These are phyloP conservation scores for Pseudogymnoascus sp. DNA, from an alignment of 2,329 filamentous ascomycete species.

Conservation along the genomic window DNA sequence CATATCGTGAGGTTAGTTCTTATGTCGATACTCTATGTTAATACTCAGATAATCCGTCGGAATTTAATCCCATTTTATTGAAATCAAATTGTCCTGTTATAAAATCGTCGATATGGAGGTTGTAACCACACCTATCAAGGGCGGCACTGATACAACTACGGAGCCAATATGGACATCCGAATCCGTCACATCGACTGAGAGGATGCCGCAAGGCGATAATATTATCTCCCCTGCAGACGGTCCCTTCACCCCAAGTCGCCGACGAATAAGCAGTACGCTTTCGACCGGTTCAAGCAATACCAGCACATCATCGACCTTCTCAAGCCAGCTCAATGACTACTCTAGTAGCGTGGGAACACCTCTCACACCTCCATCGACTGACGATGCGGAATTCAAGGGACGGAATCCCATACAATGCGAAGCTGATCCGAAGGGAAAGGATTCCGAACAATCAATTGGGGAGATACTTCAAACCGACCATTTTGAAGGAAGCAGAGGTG, in stretches of 20 bases:
- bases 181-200: not conserved
- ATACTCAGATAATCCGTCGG: not conserved
- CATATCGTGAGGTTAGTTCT: not conserved
- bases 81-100: not conserved
- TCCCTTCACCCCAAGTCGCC: not conserved
- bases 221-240: not conserved
- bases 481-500: not conserved
- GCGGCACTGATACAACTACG: not conserved
- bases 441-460: not conserved
- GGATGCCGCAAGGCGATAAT: not conserved
- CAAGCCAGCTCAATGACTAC: not conserved
- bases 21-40: not conserved
- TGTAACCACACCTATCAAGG: not conserved
- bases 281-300: not conserved
- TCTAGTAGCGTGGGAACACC: not conserved
- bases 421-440: not conserved
- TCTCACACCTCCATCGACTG: not conserved
- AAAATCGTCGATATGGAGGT: not conserved
- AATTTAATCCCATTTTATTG: not conserved
- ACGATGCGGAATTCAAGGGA: not conserved
- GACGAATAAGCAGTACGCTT: not conserved
- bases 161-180: not conserved
- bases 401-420: not conserved
- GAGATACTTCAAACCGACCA: not conserved
- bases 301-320: not conserved